Percentiles rank a stretch among this genome's conserved stretches.
phyloP scores from a whole-genome alignment of 2,329 filamentous ascomycete species.

The Aspergillus neotritici region DNA sequence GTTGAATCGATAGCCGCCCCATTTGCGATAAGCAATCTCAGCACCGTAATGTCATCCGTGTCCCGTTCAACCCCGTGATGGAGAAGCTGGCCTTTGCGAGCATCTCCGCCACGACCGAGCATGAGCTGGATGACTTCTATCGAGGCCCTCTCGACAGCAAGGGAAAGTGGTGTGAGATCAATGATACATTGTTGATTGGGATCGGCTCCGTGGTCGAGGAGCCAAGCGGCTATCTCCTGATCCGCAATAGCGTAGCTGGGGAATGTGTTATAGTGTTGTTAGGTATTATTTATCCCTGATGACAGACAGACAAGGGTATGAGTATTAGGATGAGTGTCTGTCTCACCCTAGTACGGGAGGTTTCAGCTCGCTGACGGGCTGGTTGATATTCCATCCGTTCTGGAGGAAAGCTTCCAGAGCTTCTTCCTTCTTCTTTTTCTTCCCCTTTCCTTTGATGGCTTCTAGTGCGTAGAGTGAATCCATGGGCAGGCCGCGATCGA shows the following conservation, averaged over 20 bases:
- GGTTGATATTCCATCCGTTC: constrained; percentile 21
- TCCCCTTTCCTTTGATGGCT: constrained; percentile 10
- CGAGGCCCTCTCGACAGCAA: constrained; percentile 16
- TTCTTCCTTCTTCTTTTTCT: too few species aligned
- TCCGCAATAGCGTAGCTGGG: constrained; percentile 16
- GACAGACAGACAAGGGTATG: constrained; percentile 3
- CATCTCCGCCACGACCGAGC: constrained; percentile 13
- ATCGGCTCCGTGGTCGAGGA: constrained; percentile 24
- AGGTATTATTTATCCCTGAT: not conserved
- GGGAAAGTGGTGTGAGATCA: constrained; percentile 21
- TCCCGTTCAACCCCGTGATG: constrained; percentile 15
- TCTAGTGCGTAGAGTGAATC: constrained; percentile 12
- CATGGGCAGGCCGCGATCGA: constrained; percentile 14
- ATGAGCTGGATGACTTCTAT: constrained; percentile 17
- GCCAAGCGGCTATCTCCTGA: constrained; percentile 20
- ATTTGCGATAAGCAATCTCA: constrained; percentile 15
- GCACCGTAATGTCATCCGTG: constrained; percentile 12
- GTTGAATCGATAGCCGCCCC: constrained; percentile 16
- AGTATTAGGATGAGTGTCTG: not conserved
- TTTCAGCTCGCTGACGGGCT: constrained; percentile 14
- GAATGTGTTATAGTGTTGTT: constrained; percentile 3
- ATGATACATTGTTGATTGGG: constrained; percentile 20
- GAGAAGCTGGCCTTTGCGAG: constrained; percentile 19
- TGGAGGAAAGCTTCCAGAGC: constrained; percentile 10
- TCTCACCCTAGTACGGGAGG: constrained; percentile 19